These are phyloP conservation scores for Angomonas desouzai DNA, from an alignment of 208 protist species.

Conservation along the genomic window DNA sequence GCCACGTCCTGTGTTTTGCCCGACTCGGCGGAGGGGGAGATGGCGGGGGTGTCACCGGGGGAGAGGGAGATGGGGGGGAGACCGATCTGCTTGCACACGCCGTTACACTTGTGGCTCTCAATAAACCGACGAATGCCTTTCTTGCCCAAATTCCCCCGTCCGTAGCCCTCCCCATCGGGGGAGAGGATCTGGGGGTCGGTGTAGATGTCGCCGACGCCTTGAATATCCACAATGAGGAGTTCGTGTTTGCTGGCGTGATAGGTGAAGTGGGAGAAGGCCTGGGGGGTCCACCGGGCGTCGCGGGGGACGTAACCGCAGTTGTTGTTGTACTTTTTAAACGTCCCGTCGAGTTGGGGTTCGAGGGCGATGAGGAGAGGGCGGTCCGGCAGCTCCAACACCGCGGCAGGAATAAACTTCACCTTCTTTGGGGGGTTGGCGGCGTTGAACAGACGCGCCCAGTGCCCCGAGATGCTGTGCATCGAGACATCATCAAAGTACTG, in stretches of 20 bases:
- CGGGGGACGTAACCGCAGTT: slow-evolving; percentile 80
- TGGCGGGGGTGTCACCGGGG: neutral
- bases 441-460: slow-evolving; percentile 80
- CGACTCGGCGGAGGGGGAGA: neutral
- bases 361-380: slow-evolving; percentile 71
- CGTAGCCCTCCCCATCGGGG: slow-evolving; percentile 68
- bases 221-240: slow-evolving; percentile 86
- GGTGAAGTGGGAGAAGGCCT: slow-evolving; percentile 92
- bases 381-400: slow-evolving; percentile 60
- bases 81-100: slow-evolving; percentile 58
- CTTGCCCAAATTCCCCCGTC: slow-evolving; percentile 72
- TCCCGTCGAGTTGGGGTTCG: slow-evolving; percentile 71
- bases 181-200: slow-evolving; percentile 91
- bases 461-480: slow-evolving; percentile 78
- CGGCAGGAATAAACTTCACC: slow-evolving; percentile 72
- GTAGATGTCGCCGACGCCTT: slow-evolving; percentile 87
- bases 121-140: slow-evolving; percentile 77
- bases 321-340: slow-evolving; percentile 91
- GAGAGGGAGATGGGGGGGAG: slow-evolving; percentile 29
- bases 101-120: slow-evolving; percentile 78
- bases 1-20: neutral
- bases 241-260: slow-evolving; percentile 57
- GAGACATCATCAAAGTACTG: slow-evolving; percentile 86
- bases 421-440: slow-evolving; percentile 48
- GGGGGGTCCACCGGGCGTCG: slow-evolving; percentile 74